These are phyloP conservation scores for Hippophae rhamnoides DNA, from an alignment of 306 rosid genomes.

Conservation along the genomic window DNA sequence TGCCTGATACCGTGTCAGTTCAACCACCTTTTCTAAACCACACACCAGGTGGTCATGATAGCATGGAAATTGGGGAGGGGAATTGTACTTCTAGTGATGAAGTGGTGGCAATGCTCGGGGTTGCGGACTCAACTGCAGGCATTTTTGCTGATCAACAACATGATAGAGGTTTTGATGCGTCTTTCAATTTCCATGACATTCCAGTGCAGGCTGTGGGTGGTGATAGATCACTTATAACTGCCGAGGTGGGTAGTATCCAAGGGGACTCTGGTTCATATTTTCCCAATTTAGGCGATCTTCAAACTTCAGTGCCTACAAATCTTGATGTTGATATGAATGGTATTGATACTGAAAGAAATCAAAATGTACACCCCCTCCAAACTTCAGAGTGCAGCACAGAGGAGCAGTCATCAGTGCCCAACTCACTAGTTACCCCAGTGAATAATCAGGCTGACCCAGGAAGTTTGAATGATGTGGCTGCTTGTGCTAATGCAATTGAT, in stretches of 20 bases:
- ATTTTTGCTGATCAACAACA: constrained; percentile 31
- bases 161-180: constrained; percentile 35
- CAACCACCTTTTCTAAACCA: constrained; percentile 50
- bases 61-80: constrained; percentile 48
- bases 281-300: constrained; percentile 38
- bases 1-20: constrained; percentile 54
- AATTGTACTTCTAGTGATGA: constrained; percentile 40
- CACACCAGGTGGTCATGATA: constrained; percentile 41
- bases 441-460: constrained; percentile 48
- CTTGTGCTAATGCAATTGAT: constrained; percentile 80
- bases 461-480: constrained; percentile 50
- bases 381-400: constrained; percentile 42
- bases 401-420: constrained; percentile 43
- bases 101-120: constrained; percentile 31
- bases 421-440: constrained; percentile 37
- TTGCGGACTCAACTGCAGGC: constrained; percentile 29
- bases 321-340: constrained; percentile 70
- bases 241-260: constrained; percentile 32
- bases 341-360: constrained; percentile 50
- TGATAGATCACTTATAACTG: constrained; percentile 41
- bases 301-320: constrained; percentile 35
- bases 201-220: constrained; percentile 37
- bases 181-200: constrained; percentile 32
- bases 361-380: constrained; percentile 35
- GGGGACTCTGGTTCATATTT: constrained; percentile 33